Conservation (phyloP, 257 asterid species). For the Solanum boliviense region DNA sequence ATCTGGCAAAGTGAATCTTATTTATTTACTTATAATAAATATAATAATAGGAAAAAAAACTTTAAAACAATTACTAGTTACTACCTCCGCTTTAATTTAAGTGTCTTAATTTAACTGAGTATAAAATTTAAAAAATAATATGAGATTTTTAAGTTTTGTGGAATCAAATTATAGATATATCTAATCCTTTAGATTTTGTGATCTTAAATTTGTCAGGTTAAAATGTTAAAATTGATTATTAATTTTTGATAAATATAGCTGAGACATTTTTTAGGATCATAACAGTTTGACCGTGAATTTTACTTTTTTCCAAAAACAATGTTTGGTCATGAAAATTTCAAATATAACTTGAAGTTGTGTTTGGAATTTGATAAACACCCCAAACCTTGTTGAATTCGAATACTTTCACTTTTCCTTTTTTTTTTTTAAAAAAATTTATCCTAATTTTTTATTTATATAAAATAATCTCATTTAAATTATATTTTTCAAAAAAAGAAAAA, state of each 20-base stretch:
- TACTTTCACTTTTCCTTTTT: not conserved
- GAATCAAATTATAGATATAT: no score
- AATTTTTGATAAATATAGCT: no score
- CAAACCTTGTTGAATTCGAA: not conserved
- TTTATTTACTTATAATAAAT: not conserved
- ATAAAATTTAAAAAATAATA: no score
- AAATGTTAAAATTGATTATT: no score
- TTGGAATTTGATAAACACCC: not conserved
- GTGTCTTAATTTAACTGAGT: no score
- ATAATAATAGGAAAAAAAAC: not conserved
- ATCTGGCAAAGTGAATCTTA: constrained; percentile 32
- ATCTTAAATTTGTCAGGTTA: no score
- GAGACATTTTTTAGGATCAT: not conserved
- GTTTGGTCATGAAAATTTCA: not conserved
- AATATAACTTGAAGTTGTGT: not conserved
- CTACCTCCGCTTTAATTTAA: not conserved
- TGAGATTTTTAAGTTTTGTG: no score
- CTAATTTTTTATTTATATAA: no score
- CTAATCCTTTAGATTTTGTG: no score
- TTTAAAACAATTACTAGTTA: not conserved
- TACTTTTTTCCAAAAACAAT: no score
- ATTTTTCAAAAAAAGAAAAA: no score
- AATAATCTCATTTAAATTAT: not conserved
- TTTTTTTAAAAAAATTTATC: no score
- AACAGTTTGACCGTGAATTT: not conserved